Evolutionary conservation across 768 basidiomycete genomes (phyloP).

Genomic region (Xerocomus potaroensis): DNA sequence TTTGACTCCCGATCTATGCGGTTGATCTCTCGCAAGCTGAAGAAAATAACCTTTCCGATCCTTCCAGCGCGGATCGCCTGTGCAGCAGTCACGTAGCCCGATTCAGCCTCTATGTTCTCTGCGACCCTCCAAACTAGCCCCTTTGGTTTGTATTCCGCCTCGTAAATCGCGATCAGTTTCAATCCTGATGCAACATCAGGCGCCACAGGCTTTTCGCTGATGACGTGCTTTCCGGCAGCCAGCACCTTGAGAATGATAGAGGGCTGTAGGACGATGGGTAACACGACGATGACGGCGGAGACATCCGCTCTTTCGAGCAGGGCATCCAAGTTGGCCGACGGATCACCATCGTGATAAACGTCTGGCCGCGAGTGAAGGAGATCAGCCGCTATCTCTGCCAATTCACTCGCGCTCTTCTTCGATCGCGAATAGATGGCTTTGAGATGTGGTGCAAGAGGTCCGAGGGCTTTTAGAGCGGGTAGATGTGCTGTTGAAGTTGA

Average conservation of each 20-base stretch:
- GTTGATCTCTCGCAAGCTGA: conserved; percentile 51
- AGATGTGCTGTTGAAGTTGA: conserved; percentile 72
- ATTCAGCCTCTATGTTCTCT: conserved; percentile 72
- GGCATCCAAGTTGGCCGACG: conserved; percentile 45
- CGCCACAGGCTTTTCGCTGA: conserved; percentile 86
- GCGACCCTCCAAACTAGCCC: conserved; percentile 78
- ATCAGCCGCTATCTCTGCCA: conserved; percentile 44
- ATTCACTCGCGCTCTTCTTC: conserved; percentile 48
- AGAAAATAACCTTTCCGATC: conserved; percentile 70
- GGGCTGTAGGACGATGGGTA: conserved; percentile 78
- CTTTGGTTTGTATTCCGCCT: conserved; percentile 57
- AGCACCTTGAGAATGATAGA: conserved; percentile 57
- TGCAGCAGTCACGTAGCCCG: conserved; percentile 42
- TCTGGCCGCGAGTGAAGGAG: conserved; percentile 39
- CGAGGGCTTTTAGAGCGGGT: conserved; percentile 62
- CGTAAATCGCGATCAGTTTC: conserved; percentile 62
- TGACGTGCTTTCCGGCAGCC: conserved; percentile 79
- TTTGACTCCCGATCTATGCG: conserved; percentile 58
- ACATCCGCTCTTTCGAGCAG: conserved; percentile 70
- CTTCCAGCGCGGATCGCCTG: conserved; percentile 51
- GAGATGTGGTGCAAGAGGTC: conserved; percentile 41
- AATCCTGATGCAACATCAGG: conserved; percentile 62
- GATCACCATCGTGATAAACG: conserved; percentile 54
- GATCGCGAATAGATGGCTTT: conserved; percentile 83
- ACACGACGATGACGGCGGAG: conserved; percentile 63